phyloP scores from a whole-genome alignment of 305 asterid species.

The Withania somnifera region DNA sequence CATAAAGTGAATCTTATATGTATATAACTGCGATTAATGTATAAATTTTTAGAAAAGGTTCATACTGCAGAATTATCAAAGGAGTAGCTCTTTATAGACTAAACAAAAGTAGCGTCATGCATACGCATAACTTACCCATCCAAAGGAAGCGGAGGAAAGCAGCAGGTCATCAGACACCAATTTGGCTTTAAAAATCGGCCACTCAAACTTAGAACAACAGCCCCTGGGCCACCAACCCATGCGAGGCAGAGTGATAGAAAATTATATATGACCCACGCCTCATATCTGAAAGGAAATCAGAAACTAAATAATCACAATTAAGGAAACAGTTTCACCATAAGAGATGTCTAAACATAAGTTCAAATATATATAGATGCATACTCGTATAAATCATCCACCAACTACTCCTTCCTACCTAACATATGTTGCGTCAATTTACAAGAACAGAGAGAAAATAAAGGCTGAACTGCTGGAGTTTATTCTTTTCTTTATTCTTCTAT shows the following conservation, averaged over 20 bases:
- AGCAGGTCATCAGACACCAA: slow-evolving; percentile 96
- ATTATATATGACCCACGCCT: slow-evolving; percentile 99
- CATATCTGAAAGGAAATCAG: slow-evolving; percentile 58
- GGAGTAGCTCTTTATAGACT: neutral
- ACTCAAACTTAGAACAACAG: slow-evolving; percentile 78
- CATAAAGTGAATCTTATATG: neutral
- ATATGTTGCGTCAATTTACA: neutral
- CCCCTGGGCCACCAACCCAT: slow-evolving; percentile 99
- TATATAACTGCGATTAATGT: neutral
- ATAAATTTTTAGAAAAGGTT: neutral
- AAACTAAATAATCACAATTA: slow-evolving; percentile 6
- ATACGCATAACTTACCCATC: slow-evolving; percentile 69
- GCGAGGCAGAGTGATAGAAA: slow-evolving; percentile 95
- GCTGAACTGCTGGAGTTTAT: neutral
- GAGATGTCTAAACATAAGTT: neutral
- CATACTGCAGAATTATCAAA: neutral
- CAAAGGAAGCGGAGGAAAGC: slow-evolving; percentile 74
- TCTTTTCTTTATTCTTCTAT: neutral
- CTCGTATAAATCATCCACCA: neutral
- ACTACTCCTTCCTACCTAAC: neutral
- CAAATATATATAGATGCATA: neutral
- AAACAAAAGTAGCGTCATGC: neutral
- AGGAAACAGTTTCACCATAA: neutral
- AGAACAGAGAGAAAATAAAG: neutral
- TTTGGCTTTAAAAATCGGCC: slow-evolving; percentile 82